These are phyloP conservation scores for Hericium rajendrae DNA, from an alignment of 768 basidiomycete genomes.

Conservation along the genomic window DNA sequence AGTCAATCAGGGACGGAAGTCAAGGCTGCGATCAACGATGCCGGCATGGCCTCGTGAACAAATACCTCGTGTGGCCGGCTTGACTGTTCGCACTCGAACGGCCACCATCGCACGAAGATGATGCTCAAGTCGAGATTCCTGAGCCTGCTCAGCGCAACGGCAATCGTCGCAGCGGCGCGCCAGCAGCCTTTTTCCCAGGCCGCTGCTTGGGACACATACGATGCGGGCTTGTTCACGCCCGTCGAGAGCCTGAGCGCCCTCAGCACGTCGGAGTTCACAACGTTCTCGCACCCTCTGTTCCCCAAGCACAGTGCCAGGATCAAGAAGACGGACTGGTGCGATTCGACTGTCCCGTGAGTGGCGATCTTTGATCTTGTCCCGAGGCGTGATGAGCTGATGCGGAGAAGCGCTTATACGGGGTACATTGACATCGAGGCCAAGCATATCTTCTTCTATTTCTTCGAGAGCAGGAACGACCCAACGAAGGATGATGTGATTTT, in stretches of 20 bases:
- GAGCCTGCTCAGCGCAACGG: not conserved
- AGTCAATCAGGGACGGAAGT: no score
- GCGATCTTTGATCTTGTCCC: not conserved
- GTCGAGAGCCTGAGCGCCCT: conserved; percentile 5
- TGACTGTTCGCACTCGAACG: no score
- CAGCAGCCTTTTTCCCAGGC: not conserved
- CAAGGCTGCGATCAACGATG: no score
- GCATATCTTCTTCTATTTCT: conserved; percentile 62
- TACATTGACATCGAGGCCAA: conserved; percentile 60
- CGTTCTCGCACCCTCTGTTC: conserved; percentile 33
- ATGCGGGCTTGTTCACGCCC: conserved; percentile 2
- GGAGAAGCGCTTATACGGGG: conserved; percentile 45
- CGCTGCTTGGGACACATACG: not conserved
- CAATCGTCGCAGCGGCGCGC: not conserved
- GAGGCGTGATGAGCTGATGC: not conserved
- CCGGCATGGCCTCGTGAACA: no score
- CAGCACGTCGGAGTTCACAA: conserved; percentile 28
- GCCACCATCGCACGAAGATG: not conserved
- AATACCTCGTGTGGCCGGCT: no score
- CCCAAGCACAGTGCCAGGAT: conserved; percentile 33
- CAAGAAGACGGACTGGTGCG: conserved; percentile 35
- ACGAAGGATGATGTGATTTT: conserved; percentile 23
- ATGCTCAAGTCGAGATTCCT: not conserved
- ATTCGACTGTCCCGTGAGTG: conserved; percentile 11
- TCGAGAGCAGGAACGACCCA: conserved; percentile 31